Conservation (phyloP, 2,329 filamentous ascomycete species). For the Trichoderma gracile region DNA sequence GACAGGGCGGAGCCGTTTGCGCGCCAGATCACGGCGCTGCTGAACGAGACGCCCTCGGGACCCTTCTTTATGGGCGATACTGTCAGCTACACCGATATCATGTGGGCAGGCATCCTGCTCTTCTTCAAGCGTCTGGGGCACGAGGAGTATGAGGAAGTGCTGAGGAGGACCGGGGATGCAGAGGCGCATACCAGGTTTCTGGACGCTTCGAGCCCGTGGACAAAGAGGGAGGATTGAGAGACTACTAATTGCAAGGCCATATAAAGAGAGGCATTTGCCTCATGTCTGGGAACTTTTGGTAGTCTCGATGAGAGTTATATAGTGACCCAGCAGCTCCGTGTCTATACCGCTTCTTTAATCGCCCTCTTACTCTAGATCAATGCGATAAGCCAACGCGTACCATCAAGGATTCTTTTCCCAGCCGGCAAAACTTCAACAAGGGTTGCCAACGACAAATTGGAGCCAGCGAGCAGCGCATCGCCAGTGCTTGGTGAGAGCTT, state of each 20-base stretch:
- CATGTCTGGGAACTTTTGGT: no score
- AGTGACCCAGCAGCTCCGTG: no score
- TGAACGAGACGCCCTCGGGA: constrained; percentile 1
- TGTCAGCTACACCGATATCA: constrained; percentile 10
- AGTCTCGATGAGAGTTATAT: no score
- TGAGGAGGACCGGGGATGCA: constrained; percentile 1
- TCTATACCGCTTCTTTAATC: no score
- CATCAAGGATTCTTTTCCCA: no score
- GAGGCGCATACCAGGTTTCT: constrained; percentile 3
- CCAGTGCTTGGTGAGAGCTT: no score
- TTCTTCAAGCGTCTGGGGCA: constrained; percentile 3
- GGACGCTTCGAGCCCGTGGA: constrained; percentile 9
- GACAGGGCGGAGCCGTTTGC: constrained; percentile 6
- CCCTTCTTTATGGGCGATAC: constrained; percentile 9
- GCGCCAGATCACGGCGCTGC: constrained; percentile 9
- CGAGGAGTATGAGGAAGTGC: constrained; percentile 2
- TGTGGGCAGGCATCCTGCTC: constrained; percentile 14
- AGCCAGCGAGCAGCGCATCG: no score
- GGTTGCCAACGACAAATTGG: no score
- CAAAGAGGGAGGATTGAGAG: not conserved
- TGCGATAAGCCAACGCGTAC: no score
- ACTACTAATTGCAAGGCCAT: not conserved
- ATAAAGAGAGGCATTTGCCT: not conserved
- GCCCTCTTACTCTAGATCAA: no score
- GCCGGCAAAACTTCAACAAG: no score